Evolutionary conservation across 2,329 filamentous ascomycete genomes (phyloP), one percentile per base, ranked within the genome.

Genomic region (Monilinia laxa): DNA sequence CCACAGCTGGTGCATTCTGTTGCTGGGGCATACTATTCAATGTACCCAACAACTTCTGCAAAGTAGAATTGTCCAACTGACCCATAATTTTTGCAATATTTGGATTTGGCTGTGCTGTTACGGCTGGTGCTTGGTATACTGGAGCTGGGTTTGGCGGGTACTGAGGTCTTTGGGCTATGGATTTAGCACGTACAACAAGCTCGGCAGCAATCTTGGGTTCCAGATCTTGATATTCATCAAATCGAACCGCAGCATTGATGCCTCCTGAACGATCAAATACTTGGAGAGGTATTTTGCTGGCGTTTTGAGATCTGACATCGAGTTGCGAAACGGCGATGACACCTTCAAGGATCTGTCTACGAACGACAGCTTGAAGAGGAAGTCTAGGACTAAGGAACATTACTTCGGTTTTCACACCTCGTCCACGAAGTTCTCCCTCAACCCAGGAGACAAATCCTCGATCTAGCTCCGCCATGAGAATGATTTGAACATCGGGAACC

Each of bases 401-500:
- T 25, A 93, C 88, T 73, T 96, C 90, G 18, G 89, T 88, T 68
- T 85, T 89, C 49, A 98, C 81, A 2, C 88, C 87, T 65, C 89
- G 87, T 45, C 85, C 83, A 67, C 85, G 83, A 76, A 98, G 96
- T 0, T 87, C 85, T 45, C 85, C 84, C 75, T 97, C 90, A 14
- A 96, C 89, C 85, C 91, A 97, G 63, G 83, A 83, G 62, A 97
- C 87, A 74, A 96, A 97, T 66, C 92, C 89, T 68, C 90, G 83
- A 68, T 89, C 87, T 16, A 96, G 84, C 71, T 93, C 88, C 70
- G 94, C 88, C 55, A 94, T 82, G 6, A 96, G 85, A 38, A 97
- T 85, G 40, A 98, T 87, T 76, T 97, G 93, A 20, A 97, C 90
- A 73, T 98, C 93, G 2, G 94, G 93, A 28, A 97, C 88, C 70